These are phyloP conservation scores for Hanseniaspora guilliermondii DNA, from an alignment of 805 yeast genomes.

Conservation along the genomic window DNA sequence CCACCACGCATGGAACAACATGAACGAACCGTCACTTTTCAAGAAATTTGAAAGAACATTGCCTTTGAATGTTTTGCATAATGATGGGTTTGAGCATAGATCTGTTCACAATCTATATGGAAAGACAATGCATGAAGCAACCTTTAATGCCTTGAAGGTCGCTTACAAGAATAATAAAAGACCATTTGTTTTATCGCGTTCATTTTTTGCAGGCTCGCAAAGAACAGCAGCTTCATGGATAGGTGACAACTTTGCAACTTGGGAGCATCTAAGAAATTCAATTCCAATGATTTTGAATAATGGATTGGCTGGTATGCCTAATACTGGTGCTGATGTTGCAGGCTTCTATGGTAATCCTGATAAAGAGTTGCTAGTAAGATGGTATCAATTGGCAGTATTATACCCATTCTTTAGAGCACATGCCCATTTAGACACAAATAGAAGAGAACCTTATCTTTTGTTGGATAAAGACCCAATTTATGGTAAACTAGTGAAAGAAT, in stretches of 20 bases:
- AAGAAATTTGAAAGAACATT: conserved; percentile 89
- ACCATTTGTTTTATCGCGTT: conserved; percentile 78
- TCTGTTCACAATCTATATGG: conserved; percentile 85
- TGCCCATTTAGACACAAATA: conserved; percentile 84
- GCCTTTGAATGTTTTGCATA: conserved; percentile 69
- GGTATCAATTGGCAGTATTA: conserved; percentile 95
- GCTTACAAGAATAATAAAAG: conserved; percentile 43
- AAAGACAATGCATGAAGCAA: conserved; percentile 63
- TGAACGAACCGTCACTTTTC: conserved; percentile 95
- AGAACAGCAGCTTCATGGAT: conserved; percentile 92
- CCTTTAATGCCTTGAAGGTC: conserved; percentile 49
- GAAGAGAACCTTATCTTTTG: conserved; percentile 74
- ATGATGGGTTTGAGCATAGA: conserved; percentile 77
- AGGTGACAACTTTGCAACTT: conserved; percentile 87
- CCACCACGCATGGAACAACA: conserved; percentile 87
- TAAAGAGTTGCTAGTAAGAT: conserved; percentile 66
- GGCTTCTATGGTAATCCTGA: conserved; percentile 91
- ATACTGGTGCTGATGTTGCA: conserved; percentile 92
- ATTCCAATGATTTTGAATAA: conserved; percentile 79
- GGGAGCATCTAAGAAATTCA: conserved; percentile 74
- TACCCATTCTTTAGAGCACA: conserved; percentile 95
- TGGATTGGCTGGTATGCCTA: conserved; percentile 77
- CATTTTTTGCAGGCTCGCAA: conserved; percentile 86
- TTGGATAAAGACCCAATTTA: conserved; percentile 64
- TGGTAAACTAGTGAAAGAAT: conserved; percentile 45